Base-by-base conservation (phyloP, 2,329 filamentous ascomycete genomes). In the Cytospora leucostoma region DNA sequence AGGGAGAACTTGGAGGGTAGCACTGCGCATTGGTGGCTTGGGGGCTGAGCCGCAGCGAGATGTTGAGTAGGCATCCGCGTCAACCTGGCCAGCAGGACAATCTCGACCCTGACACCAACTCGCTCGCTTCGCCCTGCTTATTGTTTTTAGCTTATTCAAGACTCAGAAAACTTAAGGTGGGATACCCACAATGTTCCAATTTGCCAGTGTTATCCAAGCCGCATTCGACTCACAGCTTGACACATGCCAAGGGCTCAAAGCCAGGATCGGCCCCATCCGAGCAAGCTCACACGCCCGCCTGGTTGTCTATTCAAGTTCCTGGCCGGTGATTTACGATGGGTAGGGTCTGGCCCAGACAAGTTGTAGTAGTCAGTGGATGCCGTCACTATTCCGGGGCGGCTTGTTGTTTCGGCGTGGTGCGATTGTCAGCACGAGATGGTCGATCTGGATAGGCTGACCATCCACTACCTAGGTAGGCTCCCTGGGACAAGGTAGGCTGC, bases 171-270 rank as follows among this genome's bases (percentile, higher is more conserved):
- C 15, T 47, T n/a, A 10, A 47, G 4, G 7, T 13, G 27, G 51
- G 7, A 27, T 17, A 32, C 19, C 19, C 37, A 59, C 49, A 52
- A 34, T 53, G 44, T 17, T 12, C 37, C 38, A 47, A 54, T 34
- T 17, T 35, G 37, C n/a, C 32, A 49, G 32, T 53, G 32, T 19
- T 33, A 40, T 40, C 27, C 32, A 35, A 21, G 50, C 54, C 54
- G 34, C 58, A 54, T 35, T 54, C 58, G 35, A 35, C 50, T 35
- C 44, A 37, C 37, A 59, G 12, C 35, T 27, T 27, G 35, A 37
- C 35, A 37, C 8, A 13, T 10, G 35, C 27, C 27, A 27, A 37
- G 35, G 35, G 35, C 35, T 37, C 35, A 13, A 37, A 10, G 35
- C 35, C 35, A 37, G 35, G 35, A 13, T 37, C 12, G 12, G 35